Percentiles rank a stretch among this genome's conserved stretches.
Conservation (phyloP, 768 basidiomycete species). For the Fomitopsis pulvina region DNA sequence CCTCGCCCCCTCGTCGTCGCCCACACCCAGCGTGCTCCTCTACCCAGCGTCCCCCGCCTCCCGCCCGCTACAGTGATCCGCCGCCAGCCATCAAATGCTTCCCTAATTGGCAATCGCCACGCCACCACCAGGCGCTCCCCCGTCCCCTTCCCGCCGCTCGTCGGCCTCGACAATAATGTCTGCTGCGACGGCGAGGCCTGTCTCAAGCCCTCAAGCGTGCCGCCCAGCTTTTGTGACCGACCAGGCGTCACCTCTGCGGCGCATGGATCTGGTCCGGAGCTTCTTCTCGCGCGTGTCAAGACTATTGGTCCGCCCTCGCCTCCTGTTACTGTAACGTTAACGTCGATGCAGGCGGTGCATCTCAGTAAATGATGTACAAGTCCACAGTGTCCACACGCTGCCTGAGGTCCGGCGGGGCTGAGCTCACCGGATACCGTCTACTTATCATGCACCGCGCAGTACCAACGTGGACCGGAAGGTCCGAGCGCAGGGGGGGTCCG, state of each 20-base stretch:
- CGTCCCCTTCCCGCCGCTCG: not conserved
- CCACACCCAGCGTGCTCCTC: not conserved
- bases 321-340: not conserved
- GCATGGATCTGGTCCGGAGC: too few relatives aligned
- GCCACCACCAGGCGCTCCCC: not conserved
- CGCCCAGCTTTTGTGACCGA: too few relatives aligned
- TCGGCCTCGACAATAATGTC: not conserved
- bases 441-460: too few relatives aligned
- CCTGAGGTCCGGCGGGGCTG: too few relatives aligned
- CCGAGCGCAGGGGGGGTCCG: too few relatives aligned
- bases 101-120: not conserved
- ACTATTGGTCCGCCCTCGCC: not conserved
- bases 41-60: not conserved
- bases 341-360: too few relatives aligned
- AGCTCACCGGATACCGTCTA: too few relatives aligned
- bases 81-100: not conserved
- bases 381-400: too few relatives aligned
- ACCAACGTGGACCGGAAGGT: too few relatives aligned
- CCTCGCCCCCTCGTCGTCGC: not conserved
- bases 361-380: too few relatives aligned
- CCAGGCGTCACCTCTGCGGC: too few relatives aligned
- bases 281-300: not conserved
- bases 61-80: not conserved
- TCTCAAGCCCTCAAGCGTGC: too few relatives aligned
- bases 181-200: not conserved